These are phyloP conservation scores for Pythium folliculosum DNA, from an alignment of 352 stramenopile genomes.

Conservation along the genomic window DNA sequence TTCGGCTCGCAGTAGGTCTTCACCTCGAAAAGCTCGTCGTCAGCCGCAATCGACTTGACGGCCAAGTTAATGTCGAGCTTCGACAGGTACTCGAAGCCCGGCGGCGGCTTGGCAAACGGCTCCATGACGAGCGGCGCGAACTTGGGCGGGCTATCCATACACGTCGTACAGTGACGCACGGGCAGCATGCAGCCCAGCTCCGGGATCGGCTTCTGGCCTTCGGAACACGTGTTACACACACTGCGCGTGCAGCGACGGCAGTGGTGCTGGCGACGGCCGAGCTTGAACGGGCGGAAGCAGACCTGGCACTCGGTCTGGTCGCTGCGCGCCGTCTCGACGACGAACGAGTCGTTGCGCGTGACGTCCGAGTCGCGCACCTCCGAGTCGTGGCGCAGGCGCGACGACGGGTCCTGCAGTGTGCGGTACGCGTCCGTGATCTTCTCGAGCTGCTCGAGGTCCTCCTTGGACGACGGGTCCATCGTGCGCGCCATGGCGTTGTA, in stretches of 20 bases:
- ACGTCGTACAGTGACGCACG: conserved; percentile 81
- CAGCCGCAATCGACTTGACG: conserved; percentile 40
- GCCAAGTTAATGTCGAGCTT: conserved; percentile 80
- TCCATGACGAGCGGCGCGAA: conserved; percentile 83
- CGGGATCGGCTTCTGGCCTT: conserved; percentile 81
- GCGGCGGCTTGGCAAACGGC: conserved; percentile 69
- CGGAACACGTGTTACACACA: conserved; percentile 84
- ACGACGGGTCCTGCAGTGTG: conserved; percentile 64
- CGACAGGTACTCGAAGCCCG: conserved; percentile 83
- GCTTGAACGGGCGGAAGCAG: conserved; percentile 87
- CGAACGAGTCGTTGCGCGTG: conserved; percentile 49
- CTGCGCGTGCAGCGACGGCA: conserved; percentile 84
- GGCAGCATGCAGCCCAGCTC: conserved; percentile 78
- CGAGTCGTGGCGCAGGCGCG: conserved; percentile 61
- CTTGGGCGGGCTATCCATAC: conserved; percentile 75
- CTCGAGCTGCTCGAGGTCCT: conserved; percentile 71
- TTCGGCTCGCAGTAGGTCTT: conserved; percentile 85
- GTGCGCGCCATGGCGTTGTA: conserved; percentile 73
- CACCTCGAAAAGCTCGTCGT: conserved; percentile 71
- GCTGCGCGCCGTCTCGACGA: conserved; percentile 73
- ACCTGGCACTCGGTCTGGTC: conserved; percentile 89
- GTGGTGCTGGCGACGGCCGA: conserved; percentile 80
- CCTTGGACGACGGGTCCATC: conserved; percentile 61
- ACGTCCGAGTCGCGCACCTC: conserved; percentile 56
- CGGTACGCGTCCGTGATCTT: conserved; percentile 82